Base-by-base conservation (phyloP, 1,284 basidiomycete genomes). In the Anthracocystis walkeri region DNA sequence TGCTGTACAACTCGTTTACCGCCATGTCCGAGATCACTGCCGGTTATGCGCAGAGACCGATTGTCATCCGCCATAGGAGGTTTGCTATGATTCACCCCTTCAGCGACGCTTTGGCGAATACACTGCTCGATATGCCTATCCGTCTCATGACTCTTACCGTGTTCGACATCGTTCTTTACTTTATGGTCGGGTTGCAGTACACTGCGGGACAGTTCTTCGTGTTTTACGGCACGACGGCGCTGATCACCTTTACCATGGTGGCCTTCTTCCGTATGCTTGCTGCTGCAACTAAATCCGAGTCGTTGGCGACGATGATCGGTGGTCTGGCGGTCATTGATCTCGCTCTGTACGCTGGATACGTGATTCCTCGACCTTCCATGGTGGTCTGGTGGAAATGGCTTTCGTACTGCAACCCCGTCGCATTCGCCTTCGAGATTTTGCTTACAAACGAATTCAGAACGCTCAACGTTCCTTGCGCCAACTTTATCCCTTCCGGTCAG, bases 1-100 rank as follows among this genome's bases (percentile, higher is more conserved):
- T 80, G 27, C 76, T 81, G 11, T 89, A 86, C 82, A 87, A 87
- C 60, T 86, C 87, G 7, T 82, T 89, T 59, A 86, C 87, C 40
- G 86, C 86, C 29, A 82, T 88, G 76, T 67, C 74, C 38, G 81
- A 82, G 57, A 64, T 83, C 48, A 69, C 78, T n/a, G 65, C 65
- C 35, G 65, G 65, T 16, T 69, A 81, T 48, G 57, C 56, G 18
- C 78, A 82, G 54, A 68, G 82, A 7, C 80, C 80, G 31, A 78
- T 82, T 57, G 65, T 82, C 25, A 80, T 81, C 27, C 77, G 80
- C 1, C 80, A 82, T 18, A 57, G 74, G 2, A 54, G 75, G 10
- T 82, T 82, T 33, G 79, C 74, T 18, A 76, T 82, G 71, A 41
- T 78, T 3, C 80, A 76, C n/a, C 80, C 80, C 0, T 65, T 69